phyloP scores from a whole-genome alignment of 1,284 basidiomycete species.

The Agroathelia rolfsii region DNA sequence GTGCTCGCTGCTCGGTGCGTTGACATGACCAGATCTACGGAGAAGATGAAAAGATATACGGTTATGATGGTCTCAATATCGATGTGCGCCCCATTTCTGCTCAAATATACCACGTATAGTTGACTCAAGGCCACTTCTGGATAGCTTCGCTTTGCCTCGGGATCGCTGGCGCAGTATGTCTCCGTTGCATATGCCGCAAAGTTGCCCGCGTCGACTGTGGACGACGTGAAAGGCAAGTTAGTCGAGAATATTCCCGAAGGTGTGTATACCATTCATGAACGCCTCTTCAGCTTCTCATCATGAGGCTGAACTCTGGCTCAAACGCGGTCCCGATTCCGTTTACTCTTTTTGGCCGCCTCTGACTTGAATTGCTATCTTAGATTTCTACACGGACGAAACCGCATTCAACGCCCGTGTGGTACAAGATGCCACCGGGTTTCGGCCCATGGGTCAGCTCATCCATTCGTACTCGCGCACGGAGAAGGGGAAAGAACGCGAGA shows the following conservation, averaged over 20 bases:
- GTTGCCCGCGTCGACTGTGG: conserved; percentile 69
- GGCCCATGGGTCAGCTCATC: conserved; percentile 69
- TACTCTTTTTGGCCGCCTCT: background rate
- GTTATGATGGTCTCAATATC: conserved; percentile 76
- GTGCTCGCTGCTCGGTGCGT: conserved; percentile 3
- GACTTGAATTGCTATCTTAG: conserved; percentile 22
- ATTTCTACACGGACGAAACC: conserved; percentile 57
- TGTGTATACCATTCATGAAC: conserved; percentile 17
- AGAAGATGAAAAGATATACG: conserved; percentile 94
- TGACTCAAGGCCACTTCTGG: conserved; percentile 1
- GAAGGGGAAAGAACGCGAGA: conserved; percentile 43
- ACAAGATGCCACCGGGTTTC: conserved; percentile 65
- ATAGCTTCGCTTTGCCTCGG: conserved; percentile 81
- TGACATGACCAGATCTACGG: conserved; percentile 94
- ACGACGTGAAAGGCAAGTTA: conserved; percentile 78
- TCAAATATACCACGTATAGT: background rate
- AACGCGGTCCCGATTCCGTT: background rate
- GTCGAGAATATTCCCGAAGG: conserved; percentile 74
- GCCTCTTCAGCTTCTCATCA: background rate
- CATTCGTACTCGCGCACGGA: conserved; percentile 60
- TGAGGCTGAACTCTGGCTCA: no score
- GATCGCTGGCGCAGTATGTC: conserved; percentile 73
- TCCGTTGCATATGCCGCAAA: conserved; percentile 59
- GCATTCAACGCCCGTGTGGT: conserved; percentile 64
- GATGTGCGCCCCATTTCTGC: conserved; percentile 45